These are phyloP conservation scores for Phellinidium pouzarii DNA, from an alignment of 1,284 basidiomycete genomes.

Conservation along the genomic window DNA sequence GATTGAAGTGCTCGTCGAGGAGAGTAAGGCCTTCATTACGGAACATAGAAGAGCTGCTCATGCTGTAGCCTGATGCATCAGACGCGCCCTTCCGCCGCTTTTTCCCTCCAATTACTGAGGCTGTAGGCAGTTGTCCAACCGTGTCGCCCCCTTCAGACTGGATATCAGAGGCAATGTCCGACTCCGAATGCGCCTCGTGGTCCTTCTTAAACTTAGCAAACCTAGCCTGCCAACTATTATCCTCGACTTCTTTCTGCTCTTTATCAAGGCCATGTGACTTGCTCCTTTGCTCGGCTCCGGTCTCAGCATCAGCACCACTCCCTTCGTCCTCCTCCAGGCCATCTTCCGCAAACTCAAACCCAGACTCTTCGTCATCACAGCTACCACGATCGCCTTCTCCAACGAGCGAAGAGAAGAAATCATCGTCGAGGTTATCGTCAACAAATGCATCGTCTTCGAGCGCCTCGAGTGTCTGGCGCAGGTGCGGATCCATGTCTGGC, in stretches of 20 bases:
- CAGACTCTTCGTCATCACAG: slow-evolving; percentile 40
- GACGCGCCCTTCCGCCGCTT: slow-evolving; percentile 69
- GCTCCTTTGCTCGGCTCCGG: neutral
- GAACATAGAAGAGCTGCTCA: slow-evolving; percentile 96
- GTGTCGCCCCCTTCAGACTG: slow-evolving; percentile 80
- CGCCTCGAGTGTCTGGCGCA: slow-evolving; percentile 90
- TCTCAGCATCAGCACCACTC: slow-evolving; percentile 8
- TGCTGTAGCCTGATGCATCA: slow-evolving; percentile 88
- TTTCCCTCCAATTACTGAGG: slow-evolving; percentile 75
- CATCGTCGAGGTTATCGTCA: slow-evolving; percentile 56
- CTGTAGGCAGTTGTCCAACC: slow-evolving; percentile 59
- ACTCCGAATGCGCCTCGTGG: slow-evolving; percentile 35
- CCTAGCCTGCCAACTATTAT: slow-evolving; percentile 58
- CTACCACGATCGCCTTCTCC: slow-evolving; percentile 59
- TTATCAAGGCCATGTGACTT: no score
- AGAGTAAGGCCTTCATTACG: slow-evolving; percentile 84
- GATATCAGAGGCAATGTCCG: slow-evolving; percentile 41
- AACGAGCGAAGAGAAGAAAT: slow-evolving; percentile 71
- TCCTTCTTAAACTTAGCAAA: slow-evolving; percentile 69
- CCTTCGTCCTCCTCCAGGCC: slow-evolving; percentile 26
- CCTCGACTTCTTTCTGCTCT: slow-evolving; percentile 23
- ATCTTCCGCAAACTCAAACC: slow-evolving; percentile 69
- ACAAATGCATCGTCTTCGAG: slow-evolving; percentile 95
- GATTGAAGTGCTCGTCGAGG: slow-evolving; percentile 91
- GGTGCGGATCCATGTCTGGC: slow-evolving; percentile 95